phyloP scores from a whole-genome alignment of 2,329 filamentous ascomycete species.

The Neofusicoccum kwambonambiense region DNA sequence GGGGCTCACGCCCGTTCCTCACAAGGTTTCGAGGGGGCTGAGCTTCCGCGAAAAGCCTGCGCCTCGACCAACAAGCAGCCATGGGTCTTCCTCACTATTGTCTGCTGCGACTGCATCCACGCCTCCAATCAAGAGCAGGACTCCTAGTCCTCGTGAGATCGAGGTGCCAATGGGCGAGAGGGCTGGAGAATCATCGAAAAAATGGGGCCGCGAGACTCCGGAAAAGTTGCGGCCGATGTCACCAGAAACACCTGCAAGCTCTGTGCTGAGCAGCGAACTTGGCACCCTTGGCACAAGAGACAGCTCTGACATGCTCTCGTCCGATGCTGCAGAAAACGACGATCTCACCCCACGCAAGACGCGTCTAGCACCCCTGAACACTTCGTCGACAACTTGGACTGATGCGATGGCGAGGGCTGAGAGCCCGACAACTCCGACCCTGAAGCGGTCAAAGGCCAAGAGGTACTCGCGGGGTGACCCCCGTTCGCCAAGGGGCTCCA shows the following conservation, averaged over 20 bases:
- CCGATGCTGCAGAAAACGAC: not conserved
- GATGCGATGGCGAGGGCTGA: constrained; percentile 35
- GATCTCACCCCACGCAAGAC: constrained; percentile 13
- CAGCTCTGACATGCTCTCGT: not conserved
- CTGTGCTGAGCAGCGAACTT: constrained; percentile 35
- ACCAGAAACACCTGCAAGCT: constrained; percentile 34
- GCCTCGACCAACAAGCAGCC: constrained; percentile 45
- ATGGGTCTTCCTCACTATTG: constrained; percentile 54
- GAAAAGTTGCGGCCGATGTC: constrained; percentile 26
- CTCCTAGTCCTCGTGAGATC: constrained; percentile 53
- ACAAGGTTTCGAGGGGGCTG: constrained; percentile 51
- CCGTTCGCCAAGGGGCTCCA: constrained; percentile 30
- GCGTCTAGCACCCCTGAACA: constrained; percentile 3
- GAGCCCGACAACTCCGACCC: constrained; percentile 30
- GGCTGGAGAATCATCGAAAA: constrained; percentile 46
- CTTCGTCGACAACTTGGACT: constrained; percentile 35
- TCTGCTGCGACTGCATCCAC: constrained; percentile 34
- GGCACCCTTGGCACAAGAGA: not conserved
- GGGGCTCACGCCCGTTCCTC: constrained; percentile 63
- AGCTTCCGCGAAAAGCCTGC: constrained; percentile 50
- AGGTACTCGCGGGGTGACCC: constrained; percentile 33
- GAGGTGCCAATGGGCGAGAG: constrained; percentile 63
- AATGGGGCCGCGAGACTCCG: constrained; percentile 42
- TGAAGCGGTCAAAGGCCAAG: constrained; percentile 41
- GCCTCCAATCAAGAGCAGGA: constrained; percentile 38